Conservation (phyloP, 2,329 filamentous ascomycete genomes). For the Ophiostoma ulmi region DNA sequence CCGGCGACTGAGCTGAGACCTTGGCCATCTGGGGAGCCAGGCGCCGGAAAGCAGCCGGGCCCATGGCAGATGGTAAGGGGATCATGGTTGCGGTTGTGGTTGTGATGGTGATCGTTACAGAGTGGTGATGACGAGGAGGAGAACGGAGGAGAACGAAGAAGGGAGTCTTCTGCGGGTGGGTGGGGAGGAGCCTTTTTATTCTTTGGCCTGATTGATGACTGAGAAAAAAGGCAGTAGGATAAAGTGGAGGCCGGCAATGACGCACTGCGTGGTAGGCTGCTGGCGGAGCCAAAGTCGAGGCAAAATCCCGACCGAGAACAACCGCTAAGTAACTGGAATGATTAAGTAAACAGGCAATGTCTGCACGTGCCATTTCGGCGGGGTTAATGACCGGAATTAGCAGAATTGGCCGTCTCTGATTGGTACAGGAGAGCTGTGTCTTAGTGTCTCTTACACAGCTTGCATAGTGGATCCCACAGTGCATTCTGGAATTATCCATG, state of each 20-base stretch:
- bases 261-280: conserved; percentile 2
- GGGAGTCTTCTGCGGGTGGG: not conserved
- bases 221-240: conserved; percentile 13
- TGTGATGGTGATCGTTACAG: conserved; percentile 8
- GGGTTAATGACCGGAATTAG: conserved; percentile 20
- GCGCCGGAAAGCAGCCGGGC: conserved; percentile 22
- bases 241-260: conserved; percentile 21
- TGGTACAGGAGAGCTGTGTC: not conserved
- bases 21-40: conserved; percentile 23
- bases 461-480: not conserved
- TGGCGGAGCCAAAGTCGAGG: not conserved
- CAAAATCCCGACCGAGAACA: conserved; percentile 1
- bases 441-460: not conserved
- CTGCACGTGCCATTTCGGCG: conserved; percentile 20
- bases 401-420: not conserved
- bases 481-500: conserved; percentile 16
- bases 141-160: not conserved
- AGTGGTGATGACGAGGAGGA: conserved; percentile 3
- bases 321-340: not conserved
- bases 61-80: conserved; percentile 22
- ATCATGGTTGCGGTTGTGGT: conserved; percentile 22
- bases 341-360: not conserved
- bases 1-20: conserved; percentile 13
- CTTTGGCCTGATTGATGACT: conserved; percentile 4
- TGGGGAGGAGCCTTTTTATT: conserved; percentile 16